Conservation (phyloP, 106 monocot genomes). For the Dioscorea alata region DNA sequence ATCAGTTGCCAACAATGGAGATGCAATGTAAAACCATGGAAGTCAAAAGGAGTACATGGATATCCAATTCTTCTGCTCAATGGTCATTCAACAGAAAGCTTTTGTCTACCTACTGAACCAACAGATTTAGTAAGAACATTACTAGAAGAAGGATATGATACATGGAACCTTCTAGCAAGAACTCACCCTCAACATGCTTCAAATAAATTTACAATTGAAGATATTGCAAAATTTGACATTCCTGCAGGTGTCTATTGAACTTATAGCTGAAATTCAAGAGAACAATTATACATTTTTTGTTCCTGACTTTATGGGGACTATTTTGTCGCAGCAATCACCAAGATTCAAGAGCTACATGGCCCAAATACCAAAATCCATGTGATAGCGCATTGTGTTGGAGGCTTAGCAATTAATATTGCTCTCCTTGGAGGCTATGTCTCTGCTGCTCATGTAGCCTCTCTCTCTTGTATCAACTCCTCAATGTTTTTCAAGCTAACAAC, state of each 20-base stretch:
- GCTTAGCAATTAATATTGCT: constrained; percentile 30
- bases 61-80: constrained; percentile 30
- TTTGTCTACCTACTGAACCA: not conserved
- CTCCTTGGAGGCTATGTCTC: constrained; percentile 31
- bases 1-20: constrained; percentile 31
- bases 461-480: constrained; percentile 37
- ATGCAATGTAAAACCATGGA: not conserved
- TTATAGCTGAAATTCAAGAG: not conserved
- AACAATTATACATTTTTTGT: not conserved
- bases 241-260: constrained; percentile 18
- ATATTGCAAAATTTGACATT: constrained; percentile 23
- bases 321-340: constrained; percentile 13
- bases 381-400: constrained; percentile 34
- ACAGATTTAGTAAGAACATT: not conserved
- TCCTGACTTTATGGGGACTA: not conserved
- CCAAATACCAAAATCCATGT: constrained; percentile 23
- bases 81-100: constrained; percentile 1
- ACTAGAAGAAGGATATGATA: not conserved
- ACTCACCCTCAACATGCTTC: not conserved
- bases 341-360: constrained; percentile 16
- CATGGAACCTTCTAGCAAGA: not conserved
- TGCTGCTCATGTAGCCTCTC: constrained; percentile 22
- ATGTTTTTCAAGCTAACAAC: constrained; percentile 39
- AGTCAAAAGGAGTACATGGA: not conserved
- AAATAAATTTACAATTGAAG: constrained; percentile 2